A percentile compares a stretch with the other conserved stretches of the same genome.
phyloP scores from a whole-genome alignment of 345 rosid genomes.

The Viola odorata region DNA sequence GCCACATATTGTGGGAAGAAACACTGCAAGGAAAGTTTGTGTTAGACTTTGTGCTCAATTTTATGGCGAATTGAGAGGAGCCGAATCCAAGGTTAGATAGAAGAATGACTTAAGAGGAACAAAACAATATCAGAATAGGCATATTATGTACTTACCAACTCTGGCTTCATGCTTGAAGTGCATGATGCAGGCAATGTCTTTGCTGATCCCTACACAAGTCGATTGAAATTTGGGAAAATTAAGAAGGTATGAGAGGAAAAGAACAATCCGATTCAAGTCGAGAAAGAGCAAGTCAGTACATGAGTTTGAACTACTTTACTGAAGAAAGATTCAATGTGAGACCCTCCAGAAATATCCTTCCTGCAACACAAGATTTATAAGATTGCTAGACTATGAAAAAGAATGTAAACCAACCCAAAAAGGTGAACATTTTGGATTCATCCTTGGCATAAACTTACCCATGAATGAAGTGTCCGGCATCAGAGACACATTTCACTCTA shows the following conservation, averaged over 20 bases:
- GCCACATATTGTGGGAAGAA: conserved; percentile 88
- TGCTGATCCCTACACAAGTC: conserved; percentile 62
- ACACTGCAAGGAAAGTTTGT: conserved; percentile 46
- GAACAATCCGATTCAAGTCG: neutral
- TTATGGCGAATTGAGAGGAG: conserved; percentile 4
- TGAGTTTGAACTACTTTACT: conserved; percentile 67
- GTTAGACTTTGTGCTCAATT: conserved; percentile 6
- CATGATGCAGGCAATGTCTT: conserved; percentile 76
- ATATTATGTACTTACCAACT: conserved; percentile 38
- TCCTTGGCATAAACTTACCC: conserved; percentile 43
- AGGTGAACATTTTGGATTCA: neutral
- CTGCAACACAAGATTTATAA: conserved; percentile 31
- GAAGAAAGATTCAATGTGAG: conserved; percentile 49
- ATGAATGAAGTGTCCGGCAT: conserved; percentile 91
- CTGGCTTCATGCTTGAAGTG: conserved; percentile 62
- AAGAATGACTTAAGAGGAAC: too few species aligned
- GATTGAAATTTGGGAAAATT: neutral
- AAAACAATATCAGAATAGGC: neutral
- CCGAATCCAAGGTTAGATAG: too few species aligned
- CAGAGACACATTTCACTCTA: conserved; percentile 85
- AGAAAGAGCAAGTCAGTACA: conserved; percentile 33
- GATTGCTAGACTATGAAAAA: neutral
- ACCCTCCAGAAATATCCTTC: conserved; percentile 68
- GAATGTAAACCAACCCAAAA: neutral
- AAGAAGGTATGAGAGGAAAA: neutral